Evolutionary conservation across 495 filamentous ascomycete species (phyloP).

Genomic region (Aspergillus saccharolyticus): DNA sequence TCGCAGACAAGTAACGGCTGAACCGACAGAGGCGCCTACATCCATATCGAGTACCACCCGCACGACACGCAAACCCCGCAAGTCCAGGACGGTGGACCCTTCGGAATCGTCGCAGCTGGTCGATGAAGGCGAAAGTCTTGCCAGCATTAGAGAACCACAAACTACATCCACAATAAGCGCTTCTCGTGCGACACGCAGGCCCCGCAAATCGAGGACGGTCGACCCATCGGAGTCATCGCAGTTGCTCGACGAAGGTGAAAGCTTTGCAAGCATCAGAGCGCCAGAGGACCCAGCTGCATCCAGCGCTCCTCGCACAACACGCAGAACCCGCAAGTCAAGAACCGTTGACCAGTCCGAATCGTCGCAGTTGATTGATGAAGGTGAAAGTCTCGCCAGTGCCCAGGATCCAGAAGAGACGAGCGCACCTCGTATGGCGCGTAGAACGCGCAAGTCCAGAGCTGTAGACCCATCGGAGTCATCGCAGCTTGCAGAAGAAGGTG

Average conservation of each 20-base stretch:
- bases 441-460: slow-evolving; percentile 26
- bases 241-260: too few relatives aligned
- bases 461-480: neutral
- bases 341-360: neutral
- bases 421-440: slow-evolving; percentile 30
- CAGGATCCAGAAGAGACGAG: slow-evolving; percentile 23
- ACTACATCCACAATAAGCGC: too few relatives aligned
- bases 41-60: slow-evolving; percentile 32
- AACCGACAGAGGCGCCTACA: slow-evolving; percentile 46
- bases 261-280: neutral
- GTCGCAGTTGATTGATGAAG: neutral
- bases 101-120: neutral
- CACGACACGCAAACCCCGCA: slow-evolving; percentile 31
- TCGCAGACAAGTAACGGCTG: slow-evolving; percentile 54
- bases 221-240: too few relatives aligned
- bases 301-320: slow-evolving; percentile 29
- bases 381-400: neutral
- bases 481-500: neutral
- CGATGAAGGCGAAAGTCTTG: neutral
- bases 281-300: slow-evolving; percentile 20
- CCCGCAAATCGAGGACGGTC: too few relatives aligned
- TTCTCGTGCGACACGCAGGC: slow-evolving; percentile 7
- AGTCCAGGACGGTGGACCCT: slow-evolving; percentile 14
- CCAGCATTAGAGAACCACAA: too few relatives aligned
- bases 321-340: slow-evolving; percentile 31